Evolutionary conservation across 1,139 yeast species (phyloP).

Genomic region (Waltiozyma sp.): DNA sequence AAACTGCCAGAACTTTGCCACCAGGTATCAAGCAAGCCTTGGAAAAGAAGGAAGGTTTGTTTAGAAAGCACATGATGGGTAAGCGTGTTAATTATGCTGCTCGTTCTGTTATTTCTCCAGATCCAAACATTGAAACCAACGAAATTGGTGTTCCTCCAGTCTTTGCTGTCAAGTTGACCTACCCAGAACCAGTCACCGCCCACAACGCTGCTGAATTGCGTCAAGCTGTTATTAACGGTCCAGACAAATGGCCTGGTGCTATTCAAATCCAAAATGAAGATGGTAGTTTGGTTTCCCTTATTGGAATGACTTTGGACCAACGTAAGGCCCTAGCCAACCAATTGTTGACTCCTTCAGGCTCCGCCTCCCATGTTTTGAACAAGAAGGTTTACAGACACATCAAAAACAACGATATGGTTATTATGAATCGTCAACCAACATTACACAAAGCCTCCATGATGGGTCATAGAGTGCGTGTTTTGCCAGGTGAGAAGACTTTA

Average conservation of each 20-base stretch:
- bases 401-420: slow-evolving; percentile 93
- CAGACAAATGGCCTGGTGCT: slow-evolving; percentile 99
- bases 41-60: slow-evolving; percentile 98
- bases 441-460: slow-evolving; percentile 99
- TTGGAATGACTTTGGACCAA: slow-evolving; percentile 87
- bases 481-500: slow-evolving; percentile 97
- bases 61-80: slow-evolving; percentile 98
- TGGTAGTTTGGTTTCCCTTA: slow-evolving; percentile 74
- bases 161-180: slow-evolving; percentile 88
- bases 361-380: slow-evolving; percentile 47
- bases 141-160: slow-evolving; percentile 98
- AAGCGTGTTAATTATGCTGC: slow-evolving; percentile 99
- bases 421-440: slow-evolving; percentile 98
- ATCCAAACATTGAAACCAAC: slow-evolving; percentile 92
- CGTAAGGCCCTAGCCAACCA: slow-evolving; percentile 96
- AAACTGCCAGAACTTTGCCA: slow-evolving; percentile 54
- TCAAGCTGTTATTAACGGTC: slow-evolving; percentile 92
- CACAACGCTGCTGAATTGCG: slow-evolving; percentile 90
- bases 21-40: slow-evolving; percentile 97
- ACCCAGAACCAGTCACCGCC: slow-evolving; percentile 97
- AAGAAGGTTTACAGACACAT: slow-evolving; percentile 98
- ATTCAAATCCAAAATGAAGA: slow-evolving; percentile 93
- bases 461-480: slow-evolving; percentile 98
- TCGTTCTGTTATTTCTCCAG: slow-evolving; percentile 98
- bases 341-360: slow-evolving; percentile 72